Base-by-base conservation (phyloP, 2,329 filamentous ascomycete genomes). In the Trichoderma cornu-damae region DNA sequence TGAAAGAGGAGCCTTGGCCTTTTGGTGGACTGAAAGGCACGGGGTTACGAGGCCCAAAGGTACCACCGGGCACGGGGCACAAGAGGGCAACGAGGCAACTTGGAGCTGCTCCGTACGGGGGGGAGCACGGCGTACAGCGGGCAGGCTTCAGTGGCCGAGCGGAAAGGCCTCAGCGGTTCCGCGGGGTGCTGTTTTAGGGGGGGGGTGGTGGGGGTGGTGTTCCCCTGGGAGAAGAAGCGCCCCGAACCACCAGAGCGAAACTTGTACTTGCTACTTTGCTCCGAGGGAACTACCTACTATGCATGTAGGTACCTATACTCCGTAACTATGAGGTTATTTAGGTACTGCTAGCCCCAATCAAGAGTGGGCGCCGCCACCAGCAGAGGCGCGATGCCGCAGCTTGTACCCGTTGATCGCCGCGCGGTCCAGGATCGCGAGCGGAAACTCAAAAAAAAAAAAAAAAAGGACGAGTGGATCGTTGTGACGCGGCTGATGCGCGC, bases 81-180 rank as follows among this genome's bases (percentile, higher is more conserved):
- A n/a, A n/a, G n/a, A n/a, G n/a, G n/a, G n/a, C n/a, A n/a, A n/a
- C n/a, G n/a, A n/a, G n/a, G n/a, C n/a, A n/a, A n/a, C n/a, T n/a
- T n/a, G n/a, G n/a, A n/a, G n/a, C n/a, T n/a, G n/a, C n/a, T n/a
- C n/a, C n/a, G n/a, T n/a, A n/a, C n/a, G n/a, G n/a, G n/a, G n/a
- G n/a, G n/a, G n/a, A n/a, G n/a, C n/a, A n/a, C n/a, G n/a, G n/a
- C n/a, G n/a, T n/a, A n/a, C n/a, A n/a, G n/a, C n/a, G 52, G 52
- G 52, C 52, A 42, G 52, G 52, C 52, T 55, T 55, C 47, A 55
- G 52, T 35, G 51, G 18, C 28, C 51, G 46, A 55, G 51, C 16
- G 51, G 42, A 22, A 40, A 47, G 51, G 52, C 52, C 52, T 43
- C 50, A 53, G 38, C 50, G 50, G 38, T 35, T 43, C 50, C 50